Evolutionary conservation across 2,329 filamentous ascomycete species (phyloP).

Genomic region (Cryphonectria japonica): DNA sequence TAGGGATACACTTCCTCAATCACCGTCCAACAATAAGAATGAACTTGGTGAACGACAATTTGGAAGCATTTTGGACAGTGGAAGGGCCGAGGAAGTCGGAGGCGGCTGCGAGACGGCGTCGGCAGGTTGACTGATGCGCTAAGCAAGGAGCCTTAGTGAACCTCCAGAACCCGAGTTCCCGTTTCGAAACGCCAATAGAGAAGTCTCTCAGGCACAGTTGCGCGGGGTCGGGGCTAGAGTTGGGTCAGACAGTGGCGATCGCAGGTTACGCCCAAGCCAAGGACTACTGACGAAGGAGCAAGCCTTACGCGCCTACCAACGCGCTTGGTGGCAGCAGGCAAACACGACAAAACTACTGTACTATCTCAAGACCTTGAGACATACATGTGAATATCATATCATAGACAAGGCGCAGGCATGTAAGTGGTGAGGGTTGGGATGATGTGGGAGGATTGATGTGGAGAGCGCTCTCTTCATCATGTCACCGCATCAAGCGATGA

Average conservation of each 20-base stretch:
- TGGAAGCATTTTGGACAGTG: not conserved
- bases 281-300: not conserved
- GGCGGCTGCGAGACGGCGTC: not conserved
- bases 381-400: not conserved
- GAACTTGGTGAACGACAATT: not conserved
- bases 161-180: not conserved
- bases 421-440: not conserved
- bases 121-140: not conserved
- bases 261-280: not conserved
- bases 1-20: not conserved
- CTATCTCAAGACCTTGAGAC: not conserved
- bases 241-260: not conserved
- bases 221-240: not conserved
- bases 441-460: not conserved
- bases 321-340: not conserved
- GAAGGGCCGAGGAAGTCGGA: not conserved
- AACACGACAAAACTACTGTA: not conserved
- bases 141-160: not conserved
- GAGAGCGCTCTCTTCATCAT: slow-evolving; percentile 45
- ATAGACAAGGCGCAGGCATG: not conserved
- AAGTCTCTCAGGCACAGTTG: not conserved
- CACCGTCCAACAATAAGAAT: not conserved
- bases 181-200: not conserved
- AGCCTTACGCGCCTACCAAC: not conserved
- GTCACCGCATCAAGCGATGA: slow-evolving; percentile 42